Base-by-base conservation (phyloP, 116 monocot genomes). In the Trichopus zeylanicus region DNA sequence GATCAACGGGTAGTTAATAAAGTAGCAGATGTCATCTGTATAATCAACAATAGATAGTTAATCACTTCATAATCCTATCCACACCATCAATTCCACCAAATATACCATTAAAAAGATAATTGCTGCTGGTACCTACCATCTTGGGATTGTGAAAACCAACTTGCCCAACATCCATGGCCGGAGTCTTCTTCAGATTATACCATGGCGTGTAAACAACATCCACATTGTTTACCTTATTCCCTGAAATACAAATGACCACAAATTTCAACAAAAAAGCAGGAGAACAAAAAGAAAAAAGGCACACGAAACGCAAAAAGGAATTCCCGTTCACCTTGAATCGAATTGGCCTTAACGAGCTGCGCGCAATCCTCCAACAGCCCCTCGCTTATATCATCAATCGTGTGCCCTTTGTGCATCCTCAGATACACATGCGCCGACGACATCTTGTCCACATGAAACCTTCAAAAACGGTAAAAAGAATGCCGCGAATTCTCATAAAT, bases 381-480 rank as follows among this genome's bases (percentile, higher is more conserved):
- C 68, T 97, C 97, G 30, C 77, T 80, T 33, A 97, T 97, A 67
- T 91, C 91, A 69, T 97, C 97, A 71, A 97, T 82, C 29, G 91
- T 84, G 64, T 97, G 97, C 26, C 87, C 87, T 75, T 91, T 97
- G 61, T 91, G 75, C 56, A 97, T 55, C 64, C 97, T 79, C 39
- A 97, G 20, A 67, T 97, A 97, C 48, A 97, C 97, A 80, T 97
- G 97, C 20, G 97, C 97, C 46, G 97, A 97, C 6, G 97, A 97
- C 97, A 97, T 97, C 66, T 97, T 97, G 66, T 97, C 97, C 33
- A 97, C 97, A 71, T 97, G 97, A 73, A 97, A 97, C 97, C 97
- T 97, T 62, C 29, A 76, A 47, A 12, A 52, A 67, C 16, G 13
- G 26, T 20, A 47, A n/a, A 7, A 23, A 18, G 27, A 46, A 61